These are phyloP conservation scores for Lasiodiplodia hormozganensis DNA, from an alignment of 2,329 filamentous ascomycete genomes.

Conservation along the genomic window DNA sequence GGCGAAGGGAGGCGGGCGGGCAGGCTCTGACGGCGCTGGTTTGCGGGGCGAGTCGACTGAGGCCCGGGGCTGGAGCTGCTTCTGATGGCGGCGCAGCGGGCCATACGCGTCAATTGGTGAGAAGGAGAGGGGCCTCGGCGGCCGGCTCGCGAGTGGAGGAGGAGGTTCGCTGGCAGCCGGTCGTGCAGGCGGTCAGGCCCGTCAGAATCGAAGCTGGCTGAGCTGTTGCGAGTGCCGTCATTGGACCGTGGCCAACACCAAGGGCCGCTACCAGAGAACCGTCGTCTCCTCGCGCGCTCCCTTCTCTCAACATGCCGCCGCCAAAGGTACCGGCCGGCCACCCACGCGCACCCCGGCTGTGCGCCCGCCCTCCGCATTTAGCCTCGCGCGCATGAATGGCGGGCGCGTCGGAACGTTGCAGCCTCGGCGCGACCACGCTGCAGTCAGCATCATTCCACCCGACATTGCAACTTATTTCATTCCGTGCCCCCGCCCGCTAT, in stretches of 20 bases:
- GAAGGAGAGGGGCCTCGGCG: constrained; percentile 19
- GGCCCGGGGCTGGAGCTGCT: constrained; percentile 23
- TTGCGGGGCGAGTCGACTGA: constrained; percentile 16
- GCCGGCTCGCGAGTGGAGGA: constrained; percentile 23
- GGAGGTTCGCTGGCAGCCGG: constrained; percentile 27
- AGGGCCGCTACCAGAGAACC: not conserved
- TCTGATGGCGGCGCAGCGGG: constrained; percentile 21
- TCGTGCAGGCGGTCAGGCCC: constrained; percentile 24
- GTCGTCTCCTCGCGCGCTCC: not conserved
- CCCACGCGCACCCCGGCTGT: not conserved
- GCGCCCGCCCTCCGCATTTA: constrained; percentile 13
- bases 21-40: constrained; percentile 22
- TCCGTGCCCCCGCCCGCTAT: constrained; percentile 4
- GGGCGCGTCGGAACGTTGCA: constrained; percentile 22
- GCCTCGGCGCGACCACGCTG: constrained; percentile 11
- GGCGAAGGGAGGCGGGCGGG: constrained; percentile 26
- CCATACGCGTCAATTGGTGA: constrained; percentile 27
- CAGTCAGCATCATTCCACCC: constrained; percentile 11
- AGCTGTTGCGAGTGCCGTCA: constrained; percentile 21
- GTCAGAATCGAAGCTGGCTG: constrained; percentile 24
- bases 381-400: constrained; percentile 20
- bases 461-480: constrained; percentile 17
- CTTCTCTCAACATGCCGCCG: not conserved
- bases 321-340: not conserved
- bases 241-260: constrained; percentile 7